Percentiles rank a stretch among this genome's conserved stretches.
These are phyloP conservation scores for Backusella macrospora DNA, from an alignment of 192 early-diverging fungal genomes.

Conservation along the genomic window DNA sequence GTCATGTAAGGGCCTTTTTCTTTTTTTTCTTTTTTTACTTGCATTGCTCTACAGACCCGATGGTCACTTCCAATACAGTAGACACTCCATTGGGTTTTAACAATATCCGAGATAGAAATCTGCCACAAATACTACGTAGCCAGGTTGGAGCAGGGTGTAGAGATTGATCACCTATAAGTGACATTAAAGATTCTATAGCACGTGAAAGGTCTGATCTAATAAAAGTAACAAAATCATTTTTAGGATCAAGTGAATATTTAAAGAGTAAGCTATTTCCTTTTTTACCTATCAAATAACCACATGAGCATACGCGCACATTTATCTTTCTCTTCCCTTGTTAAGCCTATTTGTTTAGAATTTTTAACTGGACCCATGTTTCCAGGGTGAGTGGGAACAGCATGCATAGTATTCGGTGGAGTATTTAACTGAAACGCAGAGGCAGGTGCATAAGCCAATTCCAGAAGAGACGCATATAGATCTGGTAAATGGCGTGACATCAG, in stretches of 20 bases:
- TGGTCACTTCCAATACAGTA: slow-evolving; percentile 69
- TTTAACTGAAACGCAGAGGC: slow-evolving; percentile 33
- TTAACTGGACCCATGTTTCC: slow-evolving; percentile 6
- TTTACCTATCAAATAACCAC: slow-evolving; percentile 47
- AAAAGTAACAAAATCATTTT: slow-evolving; percentile 31
- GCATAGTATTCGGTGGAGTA: not conserved
- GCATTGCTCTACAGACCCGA: slow-evolving; percentile 56
- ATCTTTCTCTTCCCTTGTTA: slow-evolving; percentile 35
- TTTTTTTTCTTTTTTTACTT: slow-evolving; percentile 2
- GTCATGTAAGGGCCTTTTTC: not conserved
- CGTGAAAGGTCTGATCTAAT: slow-evolving; percentile 54
- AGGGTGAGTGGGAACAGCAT: not conserved
- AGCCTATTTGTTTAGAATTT: not conserved
- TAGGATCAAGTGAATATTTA: slow-evolving; percentile 36
- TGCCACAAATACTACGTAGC: slow-evolving; percentile 66
- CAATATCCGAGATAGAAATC: slow-evolving; percentile 70
- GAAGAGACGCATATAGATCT: slow-evolving; percentile 67
- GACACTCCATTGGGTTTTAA: slow-evolving; percentile 64
- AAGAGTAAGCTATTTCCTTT: not conserved
- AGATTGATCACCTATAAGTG: slow-evolving; percentile 56
- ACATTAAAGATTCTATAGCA: slow-evolving; percentile 68
- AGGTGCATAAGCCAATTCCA: slow-evolving; percentile 73
- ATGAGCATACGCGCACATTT: slow-evolving; percentile 44
- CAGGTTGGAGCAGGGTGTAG: slow-evolving; percentile 58
- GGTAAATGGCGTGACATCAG: slow-evolving; percentile 57